These are phyloP conservation scores for Geranomyces michiganensis DNA, from an alignment of 192 early-diverging fungal genomes.

Conservation along the genomic window DNA sequence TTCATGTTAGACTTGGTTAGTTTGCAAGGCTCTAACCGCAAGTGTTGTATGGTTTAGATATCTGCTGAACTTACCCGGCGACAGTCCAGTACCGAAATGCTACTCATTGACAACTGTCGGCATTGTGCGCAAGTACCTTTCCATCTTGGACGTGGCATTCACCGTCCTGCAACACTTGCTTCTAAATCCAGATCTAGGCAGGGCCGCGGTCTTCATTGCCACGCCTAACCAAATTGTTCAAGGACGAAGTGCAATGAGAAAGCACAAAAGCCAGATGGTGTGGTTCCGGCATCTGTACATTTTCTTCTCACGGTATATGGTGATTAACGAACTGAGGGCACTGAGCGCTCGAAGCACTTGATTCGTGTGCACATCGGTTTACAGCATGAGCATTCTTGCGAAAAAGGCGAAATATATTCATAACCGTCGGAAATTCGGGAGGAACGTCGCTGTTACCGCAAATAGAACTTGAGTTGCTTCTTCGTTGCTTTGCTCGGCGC, in stretches of 20 bases:
- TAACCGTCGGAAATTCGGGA: no score
- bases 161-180: slow-evolving; percentile 25
- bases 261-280: slow-evolving; percentile 82
- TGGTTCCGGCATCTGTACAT: slow-evolving; percentile 93
- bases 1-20: slow-evolving; percentile 32
- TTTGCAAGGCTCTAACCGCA: neutral
- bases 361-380: no score
- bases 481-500: no score
- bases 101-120: slow-evolving; percentile 46
- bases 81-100: slow-evolving; percentile 38
- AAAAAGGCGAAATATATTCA: no score
- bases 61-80: slow-evolving; percentile 6
- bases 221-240: slow-evolving; percentile 2
- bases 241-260: slow-evolving; percentile 30
- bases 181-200: neutral
- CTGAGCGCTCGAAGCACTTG: neutral
- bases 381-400: no score
- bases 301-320: slow-evolving; percentile 87
- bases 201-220: slow-evolving; percentile 11
- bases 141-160: slow-evolving; percentile 40
- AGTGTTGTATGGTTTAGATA: neutral
- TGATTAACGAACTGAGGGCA: slow-evolving; percentile 67
- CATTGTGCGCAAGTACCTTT: slow-evolving; percentile 57
- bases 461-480: no score
- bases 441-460: no score